Conservation (phyloP, 176 grass and related monocot genomes). For the Triticum urartu region DNA sequence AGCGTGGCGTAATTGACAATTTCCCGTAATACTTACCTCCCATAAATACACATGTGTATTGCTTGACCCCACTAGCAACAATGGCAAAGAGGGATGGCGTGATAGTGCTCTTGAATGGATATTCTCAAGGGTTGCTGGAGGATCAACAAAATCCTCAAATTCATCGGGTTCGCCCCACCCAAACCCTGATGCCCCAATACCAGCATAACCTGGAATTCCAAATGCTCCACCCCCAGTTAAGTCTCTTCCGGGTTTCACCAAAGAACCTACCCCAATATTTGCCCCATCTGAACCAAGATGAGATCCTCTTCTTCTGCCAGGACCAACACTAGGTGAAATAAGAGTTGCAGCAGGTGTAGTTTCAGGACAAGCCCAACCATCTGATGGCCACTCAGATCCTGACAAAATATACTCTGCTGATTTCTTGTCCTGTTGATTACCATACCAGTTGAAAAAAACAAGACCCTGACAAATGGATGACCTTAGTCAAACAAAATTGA, state of each 20-base stretch:
- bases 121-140: constrained; percentile 58
- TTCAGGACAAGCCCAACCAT: constrained; percentile 83
- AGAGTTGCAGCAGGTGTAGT: constrained; percentile 69
- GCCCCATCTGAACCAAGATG: constrained; percentile 60
- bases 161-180: constrained; percentile 56
- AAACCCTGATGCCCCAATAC: constrained; percentile 60
- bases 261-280: constrained; percentile 53
- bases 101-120: constrained; percentile 61
- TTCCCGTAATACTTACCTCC: constrained; percentile 35
- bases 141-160: constrained; percentile 52
- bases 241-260: constrained; percentile 81
- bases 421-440: constrained; percentile 37
- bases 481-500: constrained; percentile 2
- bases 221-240: constrained; percentile 90
- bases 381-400: constrained; percentile 86
- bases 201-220: constrained; percentile 97
- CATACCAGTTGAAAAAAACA: constrained; percentile 84
- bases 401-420: constrained; percentile 80
- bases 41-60: constrained; percentile 59
- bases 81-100: constrained; percentile 43
- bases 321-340: constrained; percentile 64
- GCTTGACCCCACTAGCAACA: constrained; percentile 55
- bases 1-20: constrained; percentile 7
- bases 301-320: constrained; percentile 58
- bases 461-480: constrained; percentile 57